Base-by-base conservation (phyloP, 371 early-diverging fungal genomes). In the Phascolomyces articulosus region DNA sequence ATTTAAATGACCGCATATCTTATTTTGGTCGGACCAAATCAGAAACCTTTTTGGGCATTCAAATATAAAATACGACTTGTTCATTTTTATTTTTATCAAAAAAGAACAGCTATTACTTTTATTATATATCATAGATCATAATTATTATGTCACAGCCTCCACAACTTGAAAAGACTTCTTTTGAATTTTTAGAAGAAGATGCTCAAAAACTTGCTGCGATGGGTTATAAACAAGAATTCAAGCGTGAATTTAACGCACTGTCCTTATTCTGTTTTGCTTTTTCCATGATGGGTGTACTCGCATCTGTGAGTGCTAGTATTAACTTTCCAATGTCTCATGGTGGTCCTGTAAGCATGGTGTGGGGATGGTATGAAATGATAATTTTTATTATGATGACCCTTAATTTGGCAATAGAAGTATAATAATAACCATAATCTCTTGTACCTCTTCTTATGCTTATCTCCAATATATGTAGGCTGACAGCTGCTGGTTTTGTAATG, bases 161-260 rank as follows among this genome's bases (percentile, higher is more conserved):
- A 51, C 51, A 51, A 3, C 24, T 51, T 23, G 51, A 51, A 51
- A 51, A 51, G 23, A 23, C 51, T 1, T 51, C 51, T 24, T 51
- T 51, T 51, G 51, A 44, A 40, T 27, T 26, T 27, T n/a, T 41
- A 7, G 79, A 78, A 48, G 67, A 67, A 40, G 79, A 78, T 61
- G 73, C 79, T 13, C 79, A 75, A 23, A 49, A 70, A 18, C 59
- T 78, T 6, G 67, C 67, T 9, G 75, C 71, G 21, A 51, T 78
- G 1, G 79, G 79, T 3, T 78, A 78, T 48, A 75, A 75, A 15
- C 79, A 78, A 63, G 79, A 78, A 40, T 78, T 78, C 40, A 78
- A 72, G 11, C 63, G 79, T 24, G 75, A 75, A 16, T 65, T 75
- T 49, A 74, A 68, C 55, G 40, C 71, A 16, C 62, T 78, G 23